Evolutionary conservation across 306 rosid species (phyloP), one percentile per base, ranked within the genome.

Genomic region (Datisca glomerata): DNA sequence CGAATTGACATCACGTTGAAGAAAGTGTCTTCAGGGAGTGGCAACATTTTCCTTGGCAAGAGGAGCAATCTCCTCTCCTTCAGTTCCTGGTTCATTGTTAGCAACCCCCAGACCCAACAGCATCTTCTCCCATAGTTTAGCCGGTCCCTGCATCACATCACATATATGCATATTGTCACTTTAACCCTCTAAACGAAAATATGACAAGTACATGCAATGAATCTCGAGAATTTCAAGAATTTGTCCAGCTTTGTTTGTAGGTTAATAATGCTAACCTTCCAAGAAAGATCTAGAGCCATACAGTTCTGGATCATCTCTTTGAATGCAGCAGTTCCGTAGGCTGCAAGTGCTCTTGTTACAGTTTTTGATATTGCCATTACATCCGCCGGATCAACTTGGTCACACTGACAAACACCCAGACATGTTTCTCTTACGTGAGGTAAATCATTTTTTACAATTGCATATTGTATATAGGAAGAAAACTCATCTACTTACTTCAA

Each of bases 11-110:
- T 53, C 59, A 40, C 43, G 28, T 31, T 35, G 12, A 31, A 2
- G 12, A 19, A 13, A 41, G 6, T 46, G 70, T 63, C n/a, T n/a
- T 84, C 59, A 89, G 28, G 93, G 91, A 37, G 91, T 61, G 33
- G 95, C 71, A 2, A 84, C 55, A 35, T 80, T 84, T 70, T 72
- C 86, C 75, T 59, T 77, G 41, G 86, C 84, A 51, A 74, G 77
- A 13, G 98, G 91, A 42, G 79, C 79, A 51, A 77, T 61, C 67
- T 89, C 98, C 2, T 84, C 98, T 1, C 86, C 91, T 0, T 77
- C 86, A 2, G 66, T 40, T 52, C 91, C 95, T 8, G 82, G 63
- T 60, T 60, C 56, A 12, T 61, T 63, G n/a, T 74, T 82, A 4
- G 74, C 66, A 13, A 80, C 95, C 24, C 53, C 84, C 56, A 89